These are phyloP conservation scores for Glycine latifolia DNA, from an alignment of 306 rosid genomes.

Conservation along the genomic window DNA sequence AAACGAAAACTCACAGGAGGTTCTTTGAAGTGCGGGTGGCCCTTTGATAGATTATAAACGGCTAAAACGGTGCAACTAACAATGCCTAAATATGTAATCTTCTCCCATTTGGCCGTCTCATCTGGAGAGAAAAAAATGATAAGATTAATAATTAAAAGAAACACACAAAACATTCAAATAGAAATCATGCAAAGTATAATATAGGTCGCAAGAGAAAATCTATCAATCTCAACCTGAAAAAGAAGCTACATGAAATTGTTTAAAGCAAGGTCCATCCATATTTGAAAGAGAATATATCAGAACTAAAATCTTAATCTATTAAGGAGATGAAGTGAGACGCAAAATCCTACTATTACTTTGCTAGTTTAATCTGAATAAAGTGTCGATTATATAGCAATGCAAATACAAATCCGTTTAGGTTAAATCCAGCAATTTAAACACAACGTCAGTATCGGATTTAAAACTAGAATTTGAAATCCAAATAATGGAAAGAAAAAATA, in stretches of 20 bases:
- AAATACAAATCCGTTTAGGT: too few relatives aligned
- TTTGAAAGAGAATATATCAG: background rate
- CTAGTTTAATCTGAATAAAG: background rate
- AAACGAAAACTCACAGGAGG: slow-evolving; percentile 77
- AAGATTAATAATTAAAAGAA: background rate
- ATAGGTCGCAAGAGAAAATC: slow-evolving; percentile 5
- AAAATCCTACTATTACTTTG: background rate
- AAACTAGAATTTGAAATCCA: slow-evolving; percentile 11
- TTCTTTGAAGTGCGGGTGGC: slow-evolving; percentile 73
- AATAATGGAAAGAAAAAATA: background rate
- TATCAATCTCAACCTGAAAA: background rate
- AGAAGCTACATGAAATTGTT: background rate
- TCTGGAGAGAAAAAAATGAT: slow-evolving; percentile 46
- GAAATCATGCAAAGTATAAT: background rate
- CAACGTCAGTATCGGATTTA: too few relatives aligned
- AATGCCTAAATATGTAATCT: slow-evolving; percentile 88
- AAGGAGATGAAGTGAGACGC: too few relatives aligned
- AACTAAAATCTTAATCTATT: too few relatives aligned
- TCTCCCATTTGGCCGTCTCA: slow-evolving; percentile 98
- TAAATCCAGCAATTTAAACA: background rate
- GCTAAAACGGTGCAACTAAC: slow-evolving; percentile 68
- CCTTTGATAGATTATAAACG: slow-evolving; percentile 69
- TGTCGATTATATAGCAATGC: background rate
- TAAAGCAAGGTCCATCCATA: slow-evolving; percentile 15
- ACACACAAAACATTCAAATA: background rate